These are phyloP conservation scores for Botrytis fabae DNA, from an alignment of 2,329 filamentous ascomycete genomes.

Conservation along the genomic window DNA sequence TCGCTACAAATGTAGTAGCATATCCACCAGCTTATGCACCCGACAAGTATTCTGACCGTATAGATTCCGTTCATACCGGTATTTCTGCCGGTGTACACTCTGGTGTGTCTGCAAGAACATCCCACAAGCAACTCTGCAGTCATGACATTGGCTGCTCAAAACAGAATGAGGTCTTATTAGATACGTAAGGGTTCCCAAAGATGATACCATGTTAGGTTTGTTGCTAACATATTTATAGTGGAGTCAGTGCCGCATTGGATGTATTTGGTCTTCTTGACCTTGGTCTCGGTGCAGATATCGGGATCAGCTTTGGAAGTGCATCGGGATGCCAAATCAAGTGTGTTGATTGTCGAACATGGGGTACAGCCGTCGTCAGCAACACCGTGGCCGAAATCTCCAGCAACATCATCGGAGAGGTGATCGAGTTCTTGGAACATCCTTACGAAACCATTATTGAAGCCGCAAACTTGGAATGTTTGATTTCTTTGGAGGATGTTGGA, in stretches of 20 bases:
- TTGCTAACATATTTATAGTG: conserved; percentile 24
- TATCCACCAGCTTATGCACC: conserved; percentile 15
- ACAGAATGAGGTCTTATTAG: conserved; percentile 29
- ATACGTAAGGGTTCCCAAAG: conserved; percentile 27
- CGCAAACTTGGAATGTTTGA: conserved; percentile 30
- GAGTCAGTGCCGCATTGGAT: conserved; percentile 14
- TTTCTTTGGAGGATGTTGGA: conserved; percentile 29
- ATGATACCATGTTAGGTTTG: not conserved
- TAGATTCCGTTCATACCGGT: not conserved
- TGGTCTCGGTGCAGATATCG: conserved; percentile 3
- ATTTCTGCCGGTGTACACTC: not conserved
- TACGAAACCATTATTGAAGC: conserved; percentile 26
- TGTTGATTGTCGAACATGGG: conserved; percentile 34
- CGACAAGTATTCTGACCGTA: not conserved
- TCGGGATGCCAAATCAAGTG: conserved; percentile 26
- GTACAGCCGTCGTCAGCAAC: conserved; percentile 31
- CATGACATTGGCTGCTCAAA: conserved; percentile 23
- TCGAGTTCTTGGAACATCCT: conserved; percentile 30
- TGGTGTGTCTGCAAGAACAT: not conserved
- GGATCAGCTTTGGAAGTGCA: conserved; percentile 19
- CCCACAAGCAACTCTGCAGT: not conserved
- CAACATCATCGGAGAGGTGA: conserved; percentile 25
- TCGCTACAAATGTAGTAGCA: conserved; percentile 20
- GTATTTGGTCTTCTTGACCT: conserved; percentile 15
- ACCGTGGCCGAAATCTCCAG: conserved; percentile 27